phyloP scores from a whole-genome alignment of 306 rosid genomes.

The Quercus alba region DNA sequence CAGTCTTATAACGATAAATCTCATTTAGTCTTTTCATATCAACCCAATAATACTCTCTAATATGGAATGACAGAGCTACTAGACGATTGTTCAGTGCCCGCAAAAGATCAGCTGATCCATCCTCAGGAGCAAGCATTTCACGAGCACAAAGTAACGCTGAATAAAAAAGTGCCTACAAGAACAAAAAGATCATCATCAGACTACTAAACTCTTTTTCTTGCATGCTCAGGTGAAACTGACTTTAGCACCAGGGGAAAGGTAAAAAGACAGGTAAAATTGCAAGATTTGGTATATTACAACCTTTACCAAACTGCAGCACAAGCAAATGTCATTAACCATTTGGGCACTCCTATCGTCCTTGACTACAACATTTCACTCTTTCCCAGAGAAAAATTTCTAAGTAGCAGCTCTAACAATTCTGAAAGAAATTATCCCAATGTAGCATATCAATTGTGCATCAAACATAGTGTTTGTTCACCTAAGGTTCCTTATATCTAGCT shows the following conservation, averaged over 20 bases:
- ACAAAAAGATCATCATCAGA: conserved; percentile 10
- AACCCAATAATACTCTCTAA: conserved; percentile 85
- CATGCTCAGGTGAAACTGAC: background rate
- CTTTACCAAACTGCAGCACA: background rate
- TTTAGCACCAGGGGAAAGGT: background rate
- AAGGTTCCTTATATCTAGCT: background rate
- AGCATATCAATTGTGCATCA: background rate
- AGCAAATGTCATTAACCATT: background rate
- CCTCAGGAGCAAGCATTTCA: conserved; percentile 84
- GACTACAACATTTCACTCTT: background rate
- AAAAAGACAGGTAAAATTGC: background rate
- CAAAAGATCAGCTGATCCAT: conserved; percentile 73
- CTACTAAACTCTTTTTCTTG: background rate
- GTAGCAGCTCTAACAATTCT: background rate
- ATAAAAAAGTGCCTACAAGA: conserved; percentile 68
- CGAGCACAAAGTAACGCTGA: conserved; percentile 80
- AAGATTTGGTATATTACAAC: background rate
- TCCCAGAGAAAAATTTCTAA: background rate
- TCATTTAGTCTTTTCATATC: conserved; percentile 72
- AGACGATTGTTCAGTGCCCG: conserved; percentile 79
- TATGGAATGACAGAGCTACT: conserved; percentile 80
- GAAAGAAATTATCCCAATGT: background rate
- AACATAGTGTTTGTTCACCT: background rate
- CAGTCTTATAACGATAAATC: conserved; percentile 84
- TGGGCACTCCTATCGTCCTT: background rate